A percentile compares a stretch with the other conserved stretches of the same genome.
These are phyloP conservation scores for Onygenales sp. DNA, from an alignment of 2,329 filamentous ascomycete species.

Conservation along the genomic window DNA sequence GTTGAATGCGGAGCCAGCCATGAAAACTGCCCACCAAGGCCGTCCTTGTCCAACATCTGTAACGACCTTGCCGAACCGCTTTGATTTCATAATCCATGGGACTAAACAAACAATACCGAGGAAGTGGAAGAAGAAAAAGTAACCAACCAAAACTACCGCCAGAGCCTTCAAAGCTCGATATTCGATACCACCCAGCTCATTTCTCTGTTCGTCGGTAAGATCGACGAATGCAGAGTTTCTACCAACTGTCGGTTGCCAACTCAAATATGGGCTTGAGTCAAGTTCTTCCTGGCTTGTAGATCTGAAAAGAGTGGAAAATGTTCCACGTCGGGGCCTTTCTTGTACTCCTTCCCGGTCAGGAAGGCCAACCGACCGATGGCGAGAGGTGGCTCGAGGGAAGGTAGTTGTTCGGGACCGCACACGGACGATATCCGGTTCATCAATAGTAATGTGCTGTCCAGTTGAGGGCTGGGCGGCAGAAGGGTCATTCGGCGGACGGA, in stretches of 20 bases:
- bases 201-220: slow-evolving; percentile 78
- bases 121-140: slow-evolving; percentile 76
- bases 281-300: slow-evolving; percentile 27
- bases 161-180: slow-evolving; percentile 86
- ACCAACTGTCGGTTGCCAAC: slow-evolving; percentile 84
- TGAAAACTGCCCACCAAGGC: slow-evolving; percentile 90
- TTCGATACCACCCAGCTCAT: slow-evolving; percentile 92
- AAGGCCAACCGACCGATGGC: slow-evolving; percentile 1
- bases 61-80: slow-evolving; percentile 58
- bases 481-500: slow-evolving; percentile 11
- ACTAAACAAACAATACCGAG: slow-evolving; percentile 64
- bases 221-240: slow-evolving; percentile 90
- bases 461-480: slow-evolving; percentile 20
- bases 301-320: slow-evolving; percentile 23
- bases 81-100: slow-evolving; percentile 66
- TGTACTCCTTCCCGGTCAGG: slow-evolving; percentile 17
- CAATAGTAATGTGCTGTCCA: slow-evolving; percentile 37
- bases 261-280: slow-evolving; percentile 74
- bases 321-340: slow-evolving; percentile 18
- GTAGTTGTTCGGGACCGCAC: slow-evolving; percentile 25
- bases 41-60: slow-evolving; percentile 51
- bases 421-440: slow-evolving; percentile 33
- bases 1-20: slow-evolving; percentile 78
- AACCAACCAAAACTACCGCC: slow-evolving; percentile 64
- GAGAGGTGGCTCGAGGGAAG: slow-evolving; percentile 30